Evolutionary conservation across 2,329 filamentous ascomycete species (phyloP), one percentile per base, ranked within the genome.

Genomic region (Sporothrix globosa): DNA sequence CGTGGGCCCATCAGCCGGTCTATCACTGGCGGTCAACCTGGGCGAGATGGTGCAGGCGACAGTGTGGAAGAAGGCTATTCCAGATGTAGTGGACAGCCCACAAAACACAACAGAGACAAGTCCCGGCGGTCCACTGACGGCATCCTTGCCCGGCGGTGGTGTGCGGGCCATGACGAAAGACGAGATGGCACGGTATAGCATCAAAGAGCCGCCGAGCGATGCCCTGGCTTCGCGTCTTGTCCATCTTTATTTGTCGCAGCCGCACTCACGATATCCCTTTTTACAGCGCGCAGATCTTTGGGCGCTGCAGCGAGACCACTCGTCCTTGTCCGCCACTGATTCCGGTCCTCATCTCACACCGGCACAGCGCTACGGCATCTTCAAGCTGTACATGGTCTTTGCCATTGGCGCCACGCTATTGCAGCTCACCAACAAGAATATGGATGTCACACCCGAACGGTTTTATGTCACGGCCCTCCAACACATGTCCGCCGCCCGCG

Each of bases 31-130:
- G 5, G 78, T 82, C 10, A 83, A 85, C 72, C 77, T 86, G 9
- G 83, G 83, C 27, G 82, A 84, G 67, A 85, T 86, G 82, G 83
- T 85, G 10, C 83, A 85, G 73, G 82, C 83, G 0, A 85, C 83
- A 21, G 83, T 85, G 1, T 85, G 83, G 84, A 84, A 84, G 65
- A 85, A 85, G 72, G 81, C 83, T 4, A 61, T 61, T 4, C 56
- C 56, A 10, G 56, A 61, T 44, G 60, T 63, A 2, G 39, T 46
- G 4, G 41, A 63, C n/a, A 24, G 4, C 2, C 13, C 19, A 24
- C 34, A 19, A 0, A 17, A 21, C 0, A 14, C 14, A 4, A 7
- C 1, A 76, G 85, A 30, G 50, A 50, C 24, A 11, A 71, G 24
- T 34, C 56, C 34, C 4, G 56, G 56, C n/a, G 56, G 56, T 1